These are phyloP conservation scores for Arthrobotrys megalospora DNA, from an alignment of 2,329 filamentous ascomycete genomes.

Conservation along the genomic window DNA sequence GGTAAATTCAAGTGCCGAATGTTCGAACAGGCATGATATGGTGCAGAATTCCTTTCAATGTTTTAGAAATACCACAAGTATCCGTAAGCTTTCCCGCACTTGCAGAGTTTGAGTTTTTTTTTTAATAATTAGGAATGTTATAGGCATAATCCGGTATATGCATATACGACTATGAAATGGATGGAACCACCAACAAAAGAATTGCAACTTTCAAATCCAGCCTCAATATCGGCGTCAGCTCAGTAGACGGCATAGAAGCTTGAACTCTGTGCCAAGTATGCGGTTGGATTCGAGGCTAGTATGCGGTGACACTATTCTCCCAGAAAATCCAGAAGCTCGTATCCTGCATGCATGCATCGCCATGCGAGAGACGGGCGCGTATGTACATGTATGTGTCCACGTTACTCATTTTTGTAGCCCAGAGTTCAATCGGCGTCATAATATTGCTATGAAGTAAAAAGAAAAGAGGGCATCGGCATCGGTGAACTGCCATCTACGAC, in stretches of 20 bases:
- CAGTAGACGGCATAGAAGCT: background rate
- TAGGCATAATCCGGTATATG: too few species aligned
- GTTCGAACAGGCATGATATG: background rate
- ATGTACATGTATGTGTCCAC: background rate
- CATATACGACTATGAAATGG: too few species aligned
- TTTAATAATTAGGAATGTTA: background rate
- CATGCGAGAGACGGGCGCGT: slow-evolving; percentile 13
- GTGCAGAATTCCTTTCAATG: background rate
- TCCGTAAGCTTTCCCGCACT: background rate
- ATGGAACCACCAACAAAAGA: too few species aligned
- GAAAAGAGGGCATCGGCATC: background rate
- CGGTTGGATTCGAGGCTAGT: too few species aligned
- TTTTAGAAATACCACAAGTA: background rate
- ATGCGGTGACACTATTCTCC: background rate
- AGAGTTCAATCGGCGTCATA: background rate
- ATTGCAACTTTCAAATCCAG: too few species aligned
- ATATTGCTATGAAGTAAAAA: background rate
- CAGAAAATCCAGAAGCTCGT: background rate
- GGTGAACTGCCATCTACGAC: background rate
- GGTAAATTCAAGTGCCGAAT: background rate
- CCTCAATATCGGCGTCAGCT: too few species aligned
- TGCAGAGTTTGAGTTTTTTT: background rate
- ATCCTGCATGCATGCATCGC: background rate
- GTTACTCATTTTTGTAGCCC: slow-evolving; percentile 8
- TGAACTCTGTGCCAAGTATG: background rate